These are phyloP conservation scores for Pyrus betulifolia DNA, from an alignment of 306 rosid species.

Conservation along the genomic window DNA sequence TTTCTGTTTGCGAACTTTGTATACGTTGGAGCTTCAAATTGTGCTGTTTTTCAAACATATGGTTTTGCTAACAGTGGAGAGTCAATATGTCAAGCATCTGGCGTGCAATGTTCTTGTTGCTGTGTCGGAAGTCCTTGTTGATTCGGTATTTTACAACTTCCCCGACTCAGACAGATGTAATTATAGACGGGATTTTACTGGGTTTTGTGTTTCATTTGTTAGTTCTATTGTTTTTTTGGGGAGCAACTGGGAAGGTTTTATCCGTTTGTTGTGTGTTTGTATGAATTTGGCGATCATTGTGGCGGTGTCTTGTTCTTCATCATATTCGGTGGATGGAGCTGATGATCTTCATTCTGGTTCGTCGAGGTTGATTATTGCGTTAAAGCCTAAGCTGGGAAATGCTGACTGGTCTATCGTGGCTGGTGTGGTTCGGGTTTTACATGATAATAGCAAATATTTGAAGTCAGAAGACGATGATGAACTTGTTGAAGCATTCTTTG, in stretches of 20 bases:
- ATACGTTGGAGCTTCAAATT: not conserved
- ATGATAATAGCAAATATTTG: constrained; percentile 48
- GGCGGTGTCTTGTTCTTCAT: constrained; percentile 14
- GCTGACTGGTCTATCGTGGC: constrained; percentile 53
- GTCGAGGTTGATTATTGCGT: constrained; percentile 16
- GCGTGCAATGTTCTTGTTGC: constrained; percentile 24
- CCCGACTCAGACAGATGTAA: not conserved
- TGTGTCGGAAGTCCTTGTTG: constrained; percentile 14
- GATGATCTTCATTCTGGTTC: constrained; percentile 22
- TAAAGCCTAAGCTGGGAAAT: constrained; percentile 32
- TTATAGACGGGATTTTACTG: not conserved
- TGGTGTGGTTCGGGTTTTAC: constrained; percentile 46
- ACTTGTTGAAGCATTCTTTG: constrained; percentile 37
- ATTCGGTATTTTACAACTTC: constrained; percentile 17
- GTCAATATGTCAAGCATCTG: constrained; percentile 31
- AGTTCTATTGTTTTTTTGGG: constrained; percentile 22
- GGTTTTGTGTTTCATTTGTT: not conserved
- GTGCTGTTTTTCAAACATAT: constrained; percentile 15
- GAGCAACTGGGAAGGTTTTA: constrained; percentile 22
- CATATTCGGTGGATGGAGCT: constrained; percentile 15
- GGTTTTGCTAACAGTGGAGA: constrained; percentile 14
- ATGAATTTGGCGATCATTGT: constrained; percentile 40
- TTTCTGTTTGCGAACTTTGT: not conserved
- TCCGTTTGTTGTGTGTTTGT: constrained; percentile 38
- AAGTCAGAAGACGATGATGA: constrained; percentile 37